Percentiles rank a stretch among this genome's conserved stretches.
phyloP scores from a whole-genome alignment of 2,329 filamentous ascomycete genomes.

The Aureobasidium melanogenum region DNA sequence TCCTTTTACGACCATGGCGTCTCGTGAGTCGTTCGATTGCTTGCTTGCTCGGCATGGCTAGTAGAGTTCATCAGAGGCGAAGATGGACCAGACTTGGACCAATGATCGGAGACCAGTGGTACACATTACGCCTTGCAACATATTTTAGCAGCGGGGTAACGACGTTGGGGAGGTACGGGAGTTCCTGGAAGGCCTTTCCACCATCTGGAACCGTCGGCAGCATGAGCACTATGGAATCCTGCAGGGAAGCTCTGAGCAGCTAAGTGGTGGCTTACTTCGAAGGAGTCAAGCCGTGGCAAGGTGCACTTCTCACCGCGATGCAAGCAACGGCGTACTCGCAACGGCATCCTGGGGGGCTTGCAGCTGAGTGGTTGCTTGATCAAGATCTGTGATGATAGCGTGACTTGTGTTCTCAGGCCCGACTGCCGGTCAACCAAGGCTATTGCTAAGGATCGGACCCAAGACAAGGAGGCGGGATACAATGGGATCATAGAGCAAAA shows the following conservation, averaged over 20 bases:
- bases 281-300: slow-evolving; percentile 1
- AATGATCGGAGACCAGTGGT: not conserved
- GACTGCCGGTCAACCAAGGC: not conserved
- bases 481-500: not conserved
- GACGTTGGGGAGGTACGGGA: not conserved
- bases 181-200: not conserved
- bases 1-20: not conserved
- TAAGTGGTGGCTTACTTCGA: not conserved
- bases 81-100: not conserved
- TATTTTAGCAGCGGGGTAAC: slow-evolving; percentile 2
- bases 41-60: not conserved
- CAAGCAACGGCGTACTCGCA: slow-evolving; percentile 2
- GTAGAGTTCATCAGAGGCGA: not conserved
- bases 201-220: not conserved
- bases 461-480: slow-evolving; percentile 3
- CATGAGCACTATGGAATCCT: not conserved
- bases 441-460: not conserved
- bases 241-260: not conserved
- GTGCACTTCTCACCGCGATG: not conserved
- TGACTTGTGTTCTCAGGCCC: not conserved
- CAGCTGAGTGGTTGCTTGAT: not conserved
- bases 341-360: not conserved
- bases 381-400: slow-evolving; percentile 6
- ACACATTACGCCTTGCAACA: not conserved
- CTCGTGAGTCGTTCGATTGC: not conserved